Conservation (phyloP, 2,329 filamentous ascomycete species). For the Leptosphaerulina australis region DNA sequence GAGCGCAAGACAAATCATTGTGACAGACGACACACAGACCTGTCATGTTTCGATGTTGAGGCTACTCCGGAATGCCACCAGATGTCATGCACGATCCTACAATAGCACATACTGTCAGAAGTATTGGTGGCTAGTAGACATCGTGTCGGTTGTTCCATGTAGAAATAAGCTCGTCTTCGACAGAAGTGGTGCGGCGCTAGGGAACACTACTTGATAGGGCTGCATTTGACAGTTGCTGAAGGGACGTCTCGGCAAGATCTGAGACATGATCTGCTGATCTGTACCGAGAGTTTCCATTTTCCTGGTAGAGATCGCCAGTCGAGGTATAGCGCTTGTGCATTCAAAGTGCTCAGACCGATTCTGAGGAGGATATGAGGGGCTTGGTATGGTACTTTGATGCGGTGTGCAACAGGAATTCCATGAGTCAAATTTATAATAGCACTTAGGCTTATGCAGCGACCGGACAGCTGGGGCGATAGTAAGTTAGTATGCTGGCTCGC, state of each 20-base stretch:
- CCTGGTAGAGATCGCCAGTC: neutral
- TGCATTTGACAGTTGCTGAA: conserved; percentile 17
- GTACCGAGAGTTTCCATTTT: conserved; percentile 3
- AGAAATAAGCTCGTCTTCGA: conserved; percentile 3
- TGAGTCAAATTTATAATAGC: neutral
- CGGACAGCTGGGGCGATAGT: too few species aligned
- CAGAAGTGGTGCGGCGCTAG: conserved; percentile 6
- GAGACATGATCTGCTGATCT: conserved; percentile 9
- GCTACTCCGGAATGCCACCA: conserved; percentile 10
- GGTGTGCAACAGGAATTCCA: neutral
- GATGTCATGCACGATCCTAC: conserved; percentile 23
- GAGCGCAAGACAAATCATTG: conserved; percentile 1
- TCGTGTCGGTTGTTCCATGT: conserved; percentile 14
- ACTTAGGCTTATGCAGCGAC: too few species aligned
- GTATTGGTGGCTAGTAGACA: neutral
- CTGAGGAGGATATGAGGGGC: conserved; percentile 12
- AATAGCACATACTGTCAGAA: conserved; percentile 13
- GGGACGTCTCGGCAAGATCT: conserved; percentile 10
- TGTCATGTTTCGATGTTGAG: conserved; percentile 24
- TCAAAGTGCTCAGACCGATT: neutral
- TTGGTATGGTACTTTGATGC: conserved; percentile 8
- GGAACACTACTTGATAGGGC: conserved; percentile 12
- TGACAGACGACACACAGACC: neutral
- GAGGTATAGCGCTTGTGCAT: neutral
- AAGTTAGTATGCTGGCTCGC: neutral